These are phyloP conservation scores for Euphorbia tirucalli DNA, from an alignment of 345 rosid genomes.

Conservation along the genomic window DNA sequence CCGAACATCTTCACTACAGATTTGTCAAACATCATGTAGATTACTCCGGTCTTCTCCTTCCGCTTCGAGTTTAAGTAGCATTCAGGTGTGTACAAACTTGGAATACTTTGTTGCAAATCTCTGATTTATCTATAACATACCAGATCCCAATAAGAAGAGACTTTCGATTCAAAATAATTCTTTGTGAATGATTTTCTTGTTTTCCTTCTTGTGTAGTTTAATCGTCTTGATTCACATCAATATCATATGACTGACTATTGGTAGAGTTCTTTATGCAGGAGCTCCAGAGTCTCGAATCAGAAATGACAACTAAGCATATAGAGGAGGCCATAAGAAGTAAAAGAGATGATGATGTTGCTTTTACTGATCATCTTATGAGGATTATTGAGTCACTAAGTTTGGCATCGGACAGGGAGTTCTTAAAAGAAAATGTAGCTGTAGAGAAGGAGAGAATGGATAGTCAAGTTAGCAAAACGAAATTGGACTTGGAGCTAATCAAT, in stretches of 20 bases:
- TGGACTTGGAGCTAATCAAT: conserved; percentile 39
- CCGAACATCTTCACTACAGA: conserved; percentile 56
- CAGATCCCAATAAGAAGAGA: neutral
- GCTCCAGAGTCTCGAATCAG: conserved; percentile 48
- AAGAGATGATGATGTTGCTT: conserved; percentile 46
- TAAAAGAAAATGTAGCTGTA: conserved; percentile 76
- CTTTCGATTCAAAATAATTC: conserved; percentile 12
- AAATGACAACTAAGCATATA: conserved; percentile 43
- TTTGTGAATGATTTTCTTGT: neutral
- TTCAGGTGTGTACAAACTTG: conserved; percentile 52
- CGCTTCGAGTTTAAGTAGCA: conserved; percentile 41
- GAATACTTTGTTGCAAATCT: neutral
- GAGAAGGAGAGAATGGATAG: conserved; percentile 67
- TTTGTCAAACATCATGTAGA: conserved; percentile 47
- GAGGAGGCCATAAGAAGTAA: conserved; percentile 48
- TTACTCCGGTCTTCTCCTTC: conserved; percentile 46
- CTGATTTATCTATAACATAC: neutral
- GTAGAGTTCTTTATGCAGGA: conserved; percentile 58
- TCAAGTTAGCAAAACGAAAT: conserved; percentile 35
- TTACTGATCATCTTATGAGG: conserved; percentile 44
- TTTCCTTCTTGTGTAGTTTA: conserved; percentile 3
- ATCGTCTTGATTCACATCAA: conserved; percentile 19
- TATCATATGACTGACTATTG: conserved; percentile 26
- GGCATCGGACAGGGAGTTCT: conserved; percentile 60
- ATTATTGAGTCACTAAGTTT: conserved; percentile 56